Percentiles rank a stretch among this genome's conserved stretches.
Conservation (phyloP, 495 filamentous ascomycete genomes). For the Clohesyomyces aquaticus region DNA sequence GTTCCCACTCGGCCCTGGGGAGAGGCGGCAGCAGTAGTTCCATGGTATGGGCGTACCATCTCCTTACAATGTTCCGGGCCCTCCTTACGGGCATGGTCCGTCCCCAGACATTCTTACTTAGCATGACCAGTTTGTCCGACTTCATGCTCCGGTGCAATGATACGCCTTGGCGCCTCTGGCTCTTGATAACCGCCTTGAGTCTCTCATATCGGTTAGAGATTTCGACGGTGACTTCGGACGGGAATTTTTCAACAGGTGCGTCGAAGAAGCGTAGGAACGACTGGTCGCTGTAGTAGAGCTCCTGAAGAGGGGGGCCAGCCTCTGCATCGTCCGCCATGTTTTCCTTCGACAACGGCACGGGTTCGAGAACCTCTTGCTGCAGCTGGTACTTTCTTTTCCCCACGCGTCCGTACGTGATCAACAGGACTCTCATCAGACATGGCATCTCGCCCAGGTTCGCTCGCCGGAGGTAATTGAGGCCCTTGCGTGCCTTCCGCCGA, state of each 20-base stretch:
- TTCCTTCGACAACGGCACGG: conserved; percentile 31
- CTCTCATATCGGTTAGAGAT: conserved; percentile 35
- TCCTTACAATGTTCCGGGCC: conserved; percentile 59
- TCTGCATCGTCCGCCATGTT: conserved; percentile 15
- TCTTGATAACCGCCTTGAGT: conserved; percentile 33
- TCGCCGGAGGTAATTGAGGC: conserved; percentile 52
- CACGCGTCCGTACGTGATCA: conserved; percentile 71
- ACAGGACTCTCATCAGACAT: conserved; percentile 66
- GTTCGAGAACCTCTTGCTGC: conserved; percentile 53
- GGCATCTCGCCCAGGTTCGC: conserved; percentile 68
- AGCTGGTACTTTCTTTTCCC: conserved; percentile 71
- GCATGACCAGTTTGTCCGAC: conserved; percentile 56
- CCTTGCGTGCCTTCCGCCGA: conserved; percentile 44
- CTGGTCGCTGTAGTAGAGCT: conserved; percentile 35
- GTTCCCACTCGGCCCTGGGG: conserved; percentile 64
- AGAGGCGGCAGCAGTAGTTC: conserved; percentile 71
- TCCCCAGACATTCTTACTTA: conserved; percentile 66
- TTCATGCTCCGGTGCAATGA: conserved; percentile 43
- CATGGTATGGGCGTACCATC: conserved; percentile 63
- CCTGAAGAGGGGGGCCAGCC: conserved; percentile 25
- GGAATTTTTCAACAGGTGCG: conserved; percentile 45
- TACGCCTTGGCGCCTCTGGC: conserved; percentile 19
- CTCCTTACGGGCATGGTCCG: conserved; percentile 58
- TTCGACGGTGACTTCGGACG: conserved; percentile 28
- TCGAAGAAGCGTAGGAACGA: conserved; percentile 30